Base-by-base conservation (phyloP, 1,284 basidiomycete genomes). In the Puccinia novopanici region DNA sequence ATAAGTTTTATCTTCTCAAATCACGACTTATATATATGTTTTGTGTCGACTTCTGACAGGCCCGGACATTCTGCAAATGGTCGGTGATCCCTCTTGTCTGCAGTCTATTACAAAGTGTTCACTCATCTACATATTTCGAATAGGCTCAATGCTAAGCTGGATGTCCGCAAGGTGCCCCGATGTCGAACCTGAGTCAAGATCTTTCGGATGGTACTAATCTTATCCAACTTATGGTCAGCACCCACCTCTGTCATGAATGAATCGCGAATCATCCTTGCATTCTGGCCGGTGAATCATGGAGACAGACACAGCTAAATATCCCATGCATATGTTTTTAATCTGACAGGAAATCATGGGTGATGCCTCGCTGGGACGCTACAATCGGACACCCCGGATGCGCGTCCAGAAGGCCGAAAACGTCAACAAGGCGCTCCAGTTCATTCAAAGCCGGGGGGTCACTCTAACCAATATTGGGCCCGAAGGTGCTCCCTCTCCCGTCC, bases 351-450 rank as follows among this genome's bases (percentile, higher is more conserved):
- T 85, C 81, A 84, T 86, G 83, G 85, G 86, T 52, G 95, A 97
- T 84, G 91, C 91, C 0, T 93, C 92, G 37, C 89, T 98, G 19
- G 96, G 95, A 10, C 88, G 93, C 83, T 98, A 96, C 86, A 98
- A 97, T 87, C 91, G 89, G 85, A 91, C 89, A 78, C 96, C 96
- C 0, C 89, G 91, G 57, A 95, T 98, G 89, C 90, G 95, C 67
- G 91, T 99, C 0, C 96, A 99, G 86, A 98, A 95, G 85, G 95
- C 95, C 3, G 96, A 99, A 88, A 99, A 99, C 86, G 95, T 97
- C 73, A 95, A 95, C 86, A 94, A 93, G 85, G 96, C 96, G 0
- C 87, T 99, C 55, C 93, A 96, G 83, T 98, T 98, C 86, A 98
- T 99, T 86, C 92, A 91, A 68, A 93, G 93, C 59, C 89, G 95